phyloP scores from a whole-genome alignment of 2,329 filamentous ascomycete species.

The Fusarium sp. region DNA sequence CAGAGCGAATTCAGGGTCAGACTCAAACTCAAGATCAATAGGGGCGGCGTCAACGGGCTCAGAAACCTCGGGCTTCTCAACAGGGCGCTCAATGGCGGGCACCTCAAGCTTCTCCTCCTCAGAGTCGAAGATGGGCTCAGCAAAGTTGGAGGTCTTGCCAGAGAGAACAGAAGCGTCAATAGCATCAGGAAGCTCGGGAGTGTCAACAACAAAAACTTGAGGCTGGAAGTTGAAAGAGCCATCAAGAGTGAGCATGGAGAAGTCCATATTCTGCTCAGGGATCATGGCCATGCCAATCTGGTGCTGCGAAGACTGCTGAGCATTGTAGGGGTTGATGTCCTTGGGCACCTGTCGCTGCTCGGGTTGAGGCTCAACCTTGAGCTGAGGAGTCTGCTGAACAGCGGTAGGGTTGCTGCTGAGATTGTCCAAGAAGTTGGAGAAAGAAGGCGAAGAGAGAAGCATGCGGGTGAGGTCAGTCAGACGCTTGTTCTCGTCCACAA shows the following conservation, averaged over 20 bases:
- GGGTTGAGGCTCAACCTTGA: constrained; percentile 53
- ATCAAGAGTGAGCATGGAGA: constrained; percentile 74
- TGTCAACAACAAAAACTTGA: constrained; percentile 79
- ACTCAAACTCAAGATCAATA: constrained; percentile 67
- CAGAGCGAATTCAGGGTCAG: constrained; percentile 69
- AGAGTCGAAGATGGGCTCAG: constrained; percentile 55
- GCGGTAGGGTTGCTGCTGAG: constrained; percentile 68
- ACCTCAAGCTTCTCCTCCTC: constrained; percentile 67
- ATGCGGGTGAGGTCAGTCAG: constrained; percentile 81
- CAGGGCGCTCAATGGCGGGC: constrained; percentile 61
- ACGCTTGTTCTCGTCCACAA: constrained; percentile 87
- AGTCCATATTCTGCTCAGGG: constrained; percentile 80
- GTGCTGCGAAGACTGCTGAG: constrained; percentile 66
- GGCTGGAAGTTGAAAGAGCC: constrained; percentile 70
- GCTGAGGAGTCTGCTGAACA: constrained; percentile 49
- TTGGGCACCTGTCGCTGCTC: constrained; percentile 67
- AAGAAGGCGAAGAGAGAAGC: constrained; percentile 81
- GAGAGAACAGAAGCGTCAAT: constrained; percentile 72
- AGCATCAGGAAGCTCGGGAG: constrained; percentile 69
- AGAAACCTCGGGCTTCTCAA: constrained; percentile 48
- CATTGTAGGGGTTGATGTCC: constrained; percentile 70
- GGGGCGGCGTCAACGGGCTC: constrained; percentile 41
- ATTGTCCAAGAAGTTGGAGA: constrained; percentile 81
- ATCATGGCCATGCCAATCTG: constrained; percentile 86
- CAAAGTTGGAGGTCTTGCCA: constrained; percentile 72